Evolutionary conservation across 176 grass and related monocot species (phyloP), one percentile per base, ranked within the genome.

Genomic region (Oryza rufipogon): DNA sequence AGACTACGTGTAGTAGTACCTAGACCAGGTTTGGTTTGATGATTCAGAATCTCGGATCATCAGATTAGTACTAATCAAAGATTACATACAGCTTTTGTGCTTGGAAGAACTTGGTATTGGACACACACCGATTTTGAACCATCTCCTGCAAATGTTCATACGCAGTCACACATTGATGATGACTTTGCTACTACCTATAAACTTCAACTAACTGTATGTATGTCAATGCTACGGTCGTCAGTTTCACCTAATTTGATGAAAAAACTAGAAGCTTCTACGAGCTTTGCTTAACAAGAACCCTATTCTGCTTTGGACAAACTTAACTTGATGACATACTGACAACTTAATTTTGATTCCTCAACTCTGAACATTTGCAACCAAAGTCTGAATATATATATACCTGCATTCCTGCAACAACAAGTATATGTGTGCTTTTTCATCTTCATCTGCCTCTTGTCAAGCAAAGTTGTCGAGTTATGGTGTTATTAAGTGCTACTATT

Each of bases 121-220:
- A 63, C 8, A 63, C 58, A 63, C 58, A 63, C 58, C 34, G 26
- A 33, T 32, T 67, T 64, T 66, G n/a, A 41, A 44, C 42, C 36
- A 45, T 7, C 36, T 46, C 7, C 12, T 78, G 54, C n/a, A 41
- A 22, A 30, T 52, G 80, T 20, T 28, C 11, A 42, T 87, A 70
- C 52, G 52, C 67, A 70, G 25, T n/a, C 58, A n/a, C 58, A 74
- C 58, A 51, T n/a, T 26, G 81, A 39, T 13, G 76, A 74, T 84
- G 87, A 74, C 80, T 79, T 63, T 22, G 54, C 58, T 34, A 51
- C 10, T 56, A 22, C 15, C 74, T 64, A 66, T 39, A 34, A 34
- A 47, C 68, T 69, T 16, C 17, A 63, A 17, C 72, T 52, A 13
- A 12, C 34, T 78, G 34, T 3, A 44, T 44, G 9, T 44, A 41